Evolutionary conservation across 176 grass and related monocot species (phyloP).

Genomic region (Alopecurus myosuroides): DNA sequence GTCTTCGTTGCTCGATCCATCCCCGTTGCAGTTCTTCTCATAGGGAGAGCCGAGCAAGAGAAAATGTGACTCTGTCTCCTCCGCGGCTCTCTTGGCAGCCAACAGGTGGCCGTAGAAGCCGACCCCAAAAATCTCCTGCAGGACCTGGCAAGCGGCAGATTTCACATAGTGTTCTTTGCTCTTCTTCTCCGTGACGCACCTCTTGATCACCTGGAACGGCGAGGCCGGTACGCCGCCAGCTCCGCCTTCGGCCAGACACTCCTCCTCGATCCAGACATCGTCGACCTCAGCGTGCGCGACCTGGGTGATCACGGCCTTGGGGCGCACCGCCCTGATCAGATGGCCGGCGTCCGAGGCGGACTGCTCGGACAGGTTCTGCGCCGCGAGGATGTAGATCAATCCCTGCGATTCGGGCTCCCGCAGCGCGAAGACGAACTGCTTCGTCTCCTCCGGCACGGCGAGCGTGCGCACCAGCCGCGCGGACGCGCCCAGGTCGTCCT

Average conservation of each 20-base stretch:
- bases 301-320: slow-evolving; percentile 70
- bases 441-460: slow-evolving; percentile 74
- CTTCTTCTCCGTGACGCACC: slow-evolving; percentile 75
- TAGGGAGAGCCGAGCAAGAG: slow-evolving; percentile 86
- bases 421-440: slow-evolving; percentile 87
- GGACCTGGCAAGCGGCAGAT: slow-evolving; percentile 66
- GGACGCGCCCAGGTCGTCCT: slow-evolving; percentile 69
- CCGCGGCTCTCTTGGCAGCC: slow-evolving; percentile 82
- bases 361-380: slow-evolving; percentile 73
- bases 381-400: slow-evolving; percentile 82
- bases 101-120: slow-evolving; percentile 87
- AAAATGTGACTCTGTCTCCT: slow-evolving; percentile 59
- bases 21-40: slow-evolving; percentile 35
- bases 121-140: slow-evolving; percentile 91
- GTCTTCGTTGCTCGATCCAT: background rate
- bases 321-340: slow-evolving; percentile 74
- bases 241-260: slow-evolving; percentile 37
- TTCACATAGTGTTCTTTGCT: slow-evolving; percentile 79
- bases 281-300: slow-evolving; percentile 49
- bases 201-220: slow-evolving; percentile 64
- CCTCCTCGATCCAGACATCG: slow-evolving; percentile 70
- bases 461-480: slow-evolving; percentile 49
- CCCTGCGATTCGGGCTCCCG: slow-evolving; percentile 49
- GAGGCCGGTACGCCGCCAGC: slow-evolving; percentile 62
- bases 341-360: slow-evolving; percentile 69